Base-by-base conservation (phyloP, 176 grass and related monocot species). In the Avena atlantica region DNA sequence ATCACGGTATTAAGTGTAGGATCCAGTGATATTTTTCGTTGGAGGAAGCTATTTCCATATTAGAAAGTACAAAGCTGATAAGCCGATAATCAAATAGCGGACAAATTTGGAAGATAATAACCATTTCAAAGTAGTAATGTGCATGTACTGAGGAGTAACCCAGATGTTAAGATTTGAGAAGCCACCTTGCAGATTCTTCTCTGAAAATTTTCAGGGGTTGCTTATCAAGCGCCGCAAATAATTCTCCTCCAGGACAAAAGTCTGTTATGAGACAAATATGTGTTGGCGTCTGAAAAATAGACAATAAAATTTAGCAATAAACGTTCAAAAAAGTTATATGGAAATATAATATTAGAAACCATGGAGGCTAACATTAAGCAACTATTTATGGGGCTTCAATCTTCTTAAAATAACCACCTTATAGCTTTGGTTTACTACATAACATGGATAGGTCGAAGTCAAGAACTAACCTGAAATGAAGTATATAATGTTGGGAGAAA, bases 231-330 rank as follows among this genome's bases (percentile, higher is more conserved):
- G 95, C 87, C 20, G 89, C 97, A 93, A 99, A 99, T 61, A 99
- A 67, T 89, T 96, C 97, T 87, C 97, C 97, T 87, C 97, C 97
- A 2, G 94, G 87, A 79, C 92, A 96, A 73, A 99, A 99, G 92
- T 99, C 97, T 85, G 94, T 99, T 89, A 99, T 99, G 60, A 99
- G 92, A 87, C 97, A 99, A 86, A 99, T 85, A 81, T 99, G 97
- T 89, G 97, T 99, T 89, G 92, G 84, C 29, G 97, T 99, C 97
- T 99, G 89, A 72, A 76, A 76, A 90, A 83, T 34, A 87, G 25
- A 91, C 63, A 58, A 84, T 51, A 53, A 4, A 17, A 73, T 79
- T 78, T 55, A 95, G 80, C 88, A 67, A 86, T 21, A 58, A 61
- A 78, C 29, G 10, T 78, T 86, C 21, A 21, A 71, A 49, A 70